Evolutionary conservation across 768 basidiomycete species (phyloP).

Genomic region (Psilocybe tampanensis): DNA sequence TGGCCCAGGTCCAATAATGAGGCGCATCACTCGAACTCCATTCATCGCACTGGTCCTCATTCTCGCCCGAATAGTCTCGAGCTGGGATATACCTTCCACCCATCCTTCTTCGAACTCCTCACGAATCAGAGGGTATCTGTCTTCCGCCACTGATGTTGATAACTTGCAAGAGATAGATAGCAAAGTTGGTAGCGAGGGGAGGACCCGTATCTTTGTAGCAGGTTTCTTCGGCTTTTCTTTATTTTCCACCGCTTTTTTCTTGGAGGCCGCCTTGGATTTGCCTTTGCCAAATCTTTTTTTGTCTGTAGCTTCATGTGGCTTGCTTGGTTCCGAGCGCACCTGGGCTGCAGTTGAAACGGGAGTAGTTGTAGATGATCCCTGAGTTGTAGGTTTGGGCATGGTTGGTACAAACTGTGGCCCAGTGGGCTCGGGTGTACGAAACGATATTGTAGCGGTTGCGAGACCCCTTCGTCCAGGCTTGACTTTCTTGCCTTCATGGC

Average conservation of each 20-base stretch:
- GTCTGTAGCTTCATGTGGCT: not conserved
- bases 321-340: too few relatives aligned
- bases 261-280: not conserved
- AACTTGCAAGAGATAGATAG: conserved; percentile 50
- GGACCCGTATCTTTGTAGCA: conserved; percentile 50
- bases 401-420: too few relatives aligned
- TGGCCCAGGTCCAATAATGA: conserved; percentile 16
- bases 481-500: conserved; percentile 17
- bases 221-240: not conserved
- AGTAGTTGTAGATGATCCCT: too few relatives aligned
- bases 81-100: conserved; percentile 56
- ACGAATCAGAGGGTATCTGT: conserved; percentile 41
- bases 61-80: conserved; percentile 50
- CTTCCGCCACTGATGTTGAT: conserved; percentile 28
- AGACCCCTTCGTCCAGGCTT: conserved; percentile 60
- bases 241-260: not conserved
- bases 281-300: not conserved
- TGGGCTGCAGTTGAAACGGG: too few relatives aligned
- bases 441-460: conserved; percentile 66
- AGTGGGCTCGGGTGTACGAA: conserved; percentile 36
- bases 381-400: too few relatives aligned
- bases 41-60: conserved; percentile 49
- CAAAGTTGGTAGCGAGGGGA: conserved; percentile 56
- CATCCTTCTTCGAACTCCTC: conserved; percentile 64
- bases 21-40: conserved; percentile 45